These are phyloP conservation scores for Paecilomyces sp. DNA, from an alignment of 2,329 filamentous ascomycete species.

Conservation along the genomic window DNA sequence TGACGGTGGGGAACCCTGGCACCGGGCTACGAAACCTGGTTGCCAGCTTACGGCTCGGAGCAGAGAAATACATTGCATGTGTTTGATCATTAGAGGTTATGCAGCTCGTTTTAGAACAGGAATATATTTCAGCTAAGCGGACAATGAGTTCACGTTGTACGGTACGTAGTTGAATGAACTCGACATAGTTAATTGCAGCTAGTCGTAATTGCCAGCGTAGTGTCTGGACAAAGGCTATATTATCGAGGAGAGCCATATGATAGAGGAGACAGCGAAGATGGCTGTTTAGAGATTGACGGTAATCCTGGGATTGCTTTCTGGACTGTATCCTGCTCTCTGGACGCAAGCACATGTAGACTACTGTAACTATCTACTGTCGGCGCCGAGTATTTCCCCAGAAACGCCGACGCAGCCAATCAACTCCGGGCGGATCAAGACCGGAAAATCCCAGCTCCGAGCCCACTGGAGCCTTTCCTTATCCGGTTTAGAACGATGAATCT, in stretches of 20 bases:
- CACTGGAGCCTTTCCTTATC: background rate
- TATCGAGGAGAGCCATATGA: no score
- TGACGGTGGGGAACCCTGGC: background rate
- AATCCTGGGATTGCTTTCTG: no score
- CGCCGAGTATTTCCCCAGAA: background rate
- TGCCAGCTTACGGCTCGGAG: background rate
- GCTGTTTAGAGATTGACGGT: no score
- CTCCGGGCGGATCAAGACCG: conserved; percentile 4
- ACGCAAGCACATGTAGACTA: no score
- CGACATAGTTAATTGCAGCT: no score
- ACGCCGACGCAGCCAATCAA: background rate
- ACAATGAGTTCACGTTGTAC: background rate
- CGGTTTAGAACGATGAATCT: conserved; percentile 11
- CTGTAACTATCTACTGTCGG: background rate
- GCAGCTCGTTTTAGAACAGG: background rate
- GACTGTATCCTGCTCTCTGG: no score
- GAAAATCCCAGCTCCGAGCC: conserved; percentile 18
- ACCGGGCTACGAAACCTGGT: background rate
- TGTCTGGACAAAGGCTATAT: no score
- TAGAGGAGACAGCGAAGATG: no score
- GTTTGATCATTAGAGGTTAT: background rate
- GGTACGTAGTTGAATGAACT: no score
- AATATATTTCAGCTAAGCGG: background rate
- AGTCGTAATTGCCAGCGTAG: no score
- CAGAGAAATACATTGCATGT: background rate